A percentile compares a stretch with the other conserved stretches of the same genome.
phyloP scores from a whole-genome alignment of 2,329 filamentous ascomycete species.

The Chalaropsis ovoidea region DNA sequence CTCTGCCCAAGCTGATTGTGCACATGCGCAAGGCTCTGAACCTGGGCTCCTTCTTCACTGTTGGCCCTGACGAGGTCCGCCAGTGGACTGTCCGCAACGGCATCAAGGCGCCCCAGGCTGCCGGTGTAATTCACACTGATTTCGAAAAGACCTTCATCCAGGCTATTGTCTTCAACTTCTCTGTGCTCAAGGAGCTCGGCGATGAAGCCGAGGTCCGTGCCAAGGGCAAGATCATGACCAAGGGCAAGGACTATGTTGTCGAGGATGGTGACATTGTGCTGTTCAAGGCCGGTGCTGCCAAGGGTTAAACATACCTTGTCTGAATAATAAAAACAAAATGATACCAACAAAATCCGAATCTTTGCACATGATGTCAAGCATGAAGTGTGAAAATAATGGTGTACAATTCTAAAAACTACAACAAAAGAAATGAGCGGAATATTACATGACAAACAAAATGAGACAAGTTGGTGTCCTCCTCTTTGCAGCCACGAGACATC shows the following conservation, averaged over 20 bases:
- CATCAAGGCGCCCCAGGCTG: slow-evolving; percentile 94
- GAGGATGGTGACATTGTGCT: slow-evolving; percentile 74
- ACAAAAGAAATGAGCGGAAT: background rate
- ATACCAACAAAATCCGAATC: slow-evolving; percentile 9
- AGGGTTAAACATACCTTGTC: slow-evolving; percentile 41
- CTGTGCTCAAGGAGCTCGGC: slow-evolving; percentile 68
- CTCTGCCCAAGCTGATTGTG: slow-evolving; percentile 79
- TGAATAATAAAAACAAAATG: slow-evolving; percentile 22
- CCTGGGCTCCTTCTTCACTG: slow-evolving; percentile 94
- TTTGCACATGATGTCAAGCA: background rate
- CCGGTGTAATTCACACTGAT: slow-evolving; percentile 95
- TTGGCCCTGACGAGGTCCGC: slow-evolving; percentile 86
- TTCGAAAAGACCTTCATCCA: slow-evolving; percentile 99
- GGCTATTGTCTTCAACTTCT: slow-evolving; percentile 85
- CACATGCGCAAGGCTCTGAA: slow-evolving; percentile 90
- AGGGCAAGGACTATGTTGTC: slow-evolving; percentile 93
- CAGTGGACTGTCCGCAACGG: slow-evolving; percentile 97
- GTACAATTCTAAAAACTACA: background rate
- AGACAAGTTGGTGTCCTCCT: background rate
- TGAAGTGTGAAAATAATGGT: background rate
- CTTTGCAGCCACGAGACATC: background rate
- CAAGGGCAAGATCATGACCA: slow-evolving; percentile 94
- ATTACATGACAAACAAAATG: background rate
- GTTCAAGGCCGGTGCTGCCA: slow-evolving; percentile 82
- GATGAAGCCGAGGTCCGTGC: slow-evolving; percentile 83